Conservation (phyloP, 2,329 filamentous ascomycete species). For the Escovopsis weberi region DNA sequence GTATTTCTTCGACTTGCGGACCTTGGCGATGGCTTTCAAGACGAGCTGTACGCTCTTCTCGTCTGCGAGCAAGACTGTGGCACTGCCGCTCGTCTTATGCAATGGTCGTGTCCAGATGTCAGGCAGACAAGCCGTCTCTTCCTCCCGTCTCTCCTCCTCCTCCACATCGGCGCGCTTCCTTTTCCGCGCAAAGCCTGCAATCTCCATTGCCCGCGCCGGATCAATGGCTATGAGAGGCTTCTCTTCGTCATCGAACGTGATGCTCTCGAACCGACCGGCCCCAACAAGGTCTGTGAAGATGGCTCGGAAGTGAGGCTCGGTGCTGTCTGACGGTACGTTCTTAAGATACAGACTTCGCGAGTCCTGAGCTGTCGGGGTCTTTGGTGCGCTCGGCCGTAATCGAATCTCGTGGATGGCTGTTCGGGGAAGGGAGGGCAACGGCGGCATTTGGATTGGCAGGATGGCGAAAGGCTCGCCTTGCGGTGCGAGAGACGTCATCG, state of each 20-base stretch:
- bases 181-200: constrained; percentile 25
- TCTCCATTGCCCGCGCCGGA: constrained; percentile 31
- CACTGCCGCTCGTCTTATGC: constrained; percentile 60
- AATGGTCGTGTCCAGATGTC: constrained; percentile 58
- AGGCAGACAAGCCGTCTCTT: constrained; percentile 49
- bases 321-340: constrained; percentile 77
- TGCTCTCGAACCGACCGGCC: constrained; percentile 61
- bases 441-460: constrained; percentile 52
- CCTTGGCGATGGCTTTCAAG: constrained; percentile 57
- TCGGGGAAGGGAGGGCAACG: constrained; percentile 45
- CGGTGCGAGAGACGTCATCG: constrained; percentile 16
- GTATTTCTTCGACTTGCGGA: constrained; percentile 41
- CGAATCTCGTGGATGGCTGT: constrained; percentile 70
- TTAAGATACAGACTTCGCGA: constrained; percentile 76
- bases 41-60: constrained; percentile 61
- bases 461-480: constrained; percentile 45
- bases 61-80: constrained; percentile 74
- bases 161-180: constrained; percentile 33
- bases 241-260: constrained; percentile 56
- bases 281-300: constrained; percentile 64
- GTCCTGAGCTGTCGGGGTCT: constrained; percentile 58
- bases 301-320: constrained; percentile 58
- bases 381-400: constrained; percentile 69
- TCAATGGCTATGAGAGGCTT: constrained; percentile 26
- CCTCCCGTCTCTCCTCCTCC: constrained; percentile 36